A percentile compares a stretch with the other conserved stretches of the same genome.
Conservation (phyloP, 345 rosid genomes). For the Euphorbia lathyris region DNA sequence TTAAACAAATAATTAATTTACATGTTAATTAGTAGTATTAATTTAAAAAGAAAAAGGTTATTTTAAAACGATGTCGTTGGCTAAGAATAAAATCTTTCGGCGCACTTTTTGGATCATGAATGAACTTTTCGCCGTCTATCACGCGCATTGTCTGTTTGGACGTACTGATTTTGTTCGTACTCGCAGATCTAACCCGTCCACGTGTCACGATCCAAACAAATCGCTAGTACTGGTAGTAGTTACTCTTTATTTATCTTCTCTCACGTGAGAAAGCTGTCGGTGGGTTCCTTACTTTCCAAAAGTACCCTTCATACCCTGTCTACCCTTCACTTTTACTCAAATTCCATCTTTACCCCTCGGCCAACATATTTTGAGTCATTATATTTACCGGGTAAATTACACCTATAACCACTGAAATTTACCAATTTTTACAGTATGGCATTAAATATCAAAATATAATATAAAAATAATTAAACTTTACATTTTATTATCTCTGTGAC, state of each 20-base stretch:
- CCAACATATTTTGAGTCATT: too few species aligned
- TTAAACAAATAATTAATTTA: too few species aligned
- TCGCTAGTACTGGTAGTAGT: not conserved
- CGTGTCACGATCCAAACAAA: conserved; percentile 7
- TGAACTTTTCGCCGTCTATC: conserved; percentile 28
- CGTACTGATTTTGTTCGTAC: conserved; percentile 34
- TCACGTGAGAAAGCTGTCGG: conserved; percentile 40
- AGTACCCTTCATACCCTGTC: not conserved
- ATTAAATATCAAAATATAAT: too few species aligned
- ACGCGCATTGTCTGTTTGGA: conserved; percentile 32
- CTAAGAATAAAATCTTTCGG: conserved; percentile 20
- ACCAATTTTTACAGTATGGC: too few species aligned
- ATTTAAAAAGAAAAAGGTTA: too few species aligned
- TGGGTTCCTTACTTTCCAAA: not conserved
- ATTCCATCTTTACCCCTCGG: conserved; percentile 18
- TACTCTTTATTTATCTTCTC: not conserved
- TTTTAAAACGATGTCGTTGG: not conserved
- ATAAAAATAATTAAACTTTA: too few species aligned
- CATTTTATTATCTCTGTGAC: too few species aligned
- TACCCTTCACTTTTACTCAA: conserved; percentile 8
- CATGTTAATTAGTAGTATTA: too few species aligned
- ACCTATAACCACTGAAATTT: too few species aligned
- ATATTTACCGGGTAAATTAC: too few species aligned
- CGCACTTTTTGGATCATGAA: conserved; percentile 37
- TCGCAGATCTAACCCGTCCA: conserved; percentile 43